Evolutionary conservation across 768 basidiomycete genomes (phyloP), one percentile per base, ranked within the genome.

Genomic region (Erythrobasidium yunnanense): DNA sequence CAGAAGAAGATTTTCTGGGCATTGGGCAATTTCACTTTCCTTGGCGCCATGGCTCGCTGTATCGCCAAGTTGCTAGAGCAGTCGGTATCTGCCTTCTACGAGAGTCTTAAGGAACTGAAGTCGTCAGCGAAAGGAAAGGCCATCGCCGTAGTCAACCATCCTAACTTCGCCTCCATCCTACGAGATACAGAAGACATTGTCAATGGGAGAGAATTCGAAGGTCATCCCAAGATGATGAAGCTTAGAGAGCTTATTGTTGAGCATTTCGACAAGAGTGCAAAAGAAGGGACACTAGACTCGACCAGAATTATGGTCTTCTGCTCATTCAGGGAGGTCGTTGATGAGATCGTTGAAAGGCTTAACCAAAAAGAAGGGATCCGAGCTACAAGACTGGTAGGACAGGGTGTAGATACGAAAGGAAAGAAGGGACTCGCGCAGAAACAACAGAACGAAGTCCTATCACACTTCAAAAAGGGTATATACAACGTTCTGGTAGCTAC

Each of bases 401-500:
- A 95, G 76, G 86, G 87, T 1, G 81, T 81, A 1, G 87, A 90
- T 74, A 90, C 86, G 72, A 82, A 83, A 67, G 90, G 91, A 1
- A 85, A 83, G 70, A 92, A 85, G 75, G 95, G 95, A 0, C 81
- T 92, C 66, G 83, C 83, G 3, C 95, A 97, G 78, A 90, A 85
- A 72, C 87, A 92, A 71, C 95, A 97, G 75, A 80, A 92, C 33
- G 85, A 86, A 75, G 93, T 88, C 32, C 88, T 99, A 73, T 79
- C 84, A 66, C 83, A 83, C 69, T 97, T 99, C 79, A 91, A 91
- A 74, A 78, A 77, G 2, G 90, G 90, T 11, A 84, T 84, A 66
- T 90, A 83, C 75, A 99, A 99, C 71, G 85, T 95, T 35, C 79
- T 99, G 11, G 93, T 99, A 6, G 87, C 92, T 0, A 97, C 95